A percentile compares a stretch with the other conserved stretches of the same genome.
phyloP scores from a whole-genome alignment of 345 rosid genomes.

The Murraya koenigii region DNA sequence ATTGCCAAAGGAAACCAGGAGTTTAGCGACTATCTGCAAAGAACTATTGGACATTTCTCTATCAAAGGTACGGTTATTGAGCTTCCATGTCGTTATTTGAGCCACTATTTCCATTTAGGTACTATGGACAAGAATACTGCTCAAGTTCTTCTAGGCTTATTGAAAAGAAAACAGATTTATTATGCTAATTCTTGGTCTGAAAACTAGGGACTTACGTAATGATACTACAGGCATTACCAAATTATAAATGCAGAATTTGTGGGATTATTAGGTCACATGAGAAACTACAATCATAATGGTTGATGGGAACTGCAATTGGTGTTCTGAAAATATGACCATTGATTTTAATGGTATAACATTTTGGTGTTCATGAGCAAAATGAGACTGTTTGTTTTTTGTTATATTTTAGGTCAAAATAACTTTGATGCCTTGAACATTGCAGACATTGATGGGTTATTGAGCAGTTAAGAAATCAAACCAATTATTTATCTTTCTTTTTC shows the following conservation, averaged over 20 bases:
- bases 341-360: background rate
- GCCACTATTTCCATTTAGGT: background rate
- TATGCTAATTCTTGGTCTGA: background rate
- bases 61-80: slow-evolving; percentile 61
- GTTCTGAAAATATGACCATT: background rate
- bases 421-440: background rate
- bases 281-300: background rate
- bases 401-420: background rate
- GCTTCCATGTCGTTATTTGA: background rate
- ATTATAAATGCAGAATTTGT: background rate
- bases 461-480: background rate
- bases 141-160: background rate
- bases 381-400: background rate
- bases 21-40: slow-evolving; percentile 69
- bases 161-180: background rate
- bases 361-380: background rate
- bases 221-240: background rate
- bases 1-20: slow-evolving; percentile 59
- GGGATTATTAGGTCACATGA: background rate
- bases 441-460: background rate
- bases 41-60: slow-evolving; percentile 64
- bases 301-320: background rate
- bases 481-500: background rate
- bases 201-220: background rate
- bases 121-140: background rate